Conservation (phyloP, 371 early-diverging fungal species). For the Capillidium heterosporum region DNA sequence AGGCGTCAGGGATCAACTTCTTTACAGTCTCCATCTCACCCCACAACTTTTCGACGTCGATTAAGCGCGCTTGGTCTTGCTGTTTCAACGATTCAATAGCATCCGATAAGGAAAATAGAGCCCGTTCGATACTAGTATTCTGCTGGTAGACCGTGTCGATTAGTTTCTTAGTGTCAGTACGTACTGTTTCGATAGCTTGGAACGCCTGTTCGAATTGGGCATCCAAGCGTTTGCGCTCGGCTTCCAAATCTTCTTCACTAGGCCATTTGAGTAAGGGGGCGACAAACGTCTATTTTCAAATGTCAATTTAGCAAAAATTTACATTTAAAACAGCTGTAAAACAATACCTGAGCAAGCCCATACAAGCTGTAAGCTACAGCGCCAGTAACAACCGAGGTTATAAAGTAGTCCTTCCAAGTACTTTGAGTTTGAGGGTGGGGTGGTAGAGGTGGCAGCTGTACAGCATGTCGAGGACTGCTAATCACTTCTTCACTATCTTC, state of each 20-base stretch:
- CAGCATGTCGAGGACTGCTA: background rate
- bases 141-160: slow-evolving; percentile 42
- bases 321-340: slow-evolving; percentile 6
- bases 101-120: slow-evolving; percentile 40
- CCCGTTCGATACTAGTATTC: slow-evolving; percentile 47
- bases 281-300: slow-evolving; percentile 34
- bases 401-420: slow-evolving; percentile 85
- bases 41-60: slow-evolving; percentile 48
- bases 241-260: slow-evolving; percentile 37
- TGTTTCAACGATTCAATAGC: slow-evolving; percentile 46
- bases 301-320: slow-evolving; percentile 5
- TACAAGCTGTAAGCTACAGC: slow-evolving; percentile 74
- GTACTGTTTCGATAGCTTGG: slow-evolving; percentile 47
- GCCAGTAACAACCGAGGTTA: slow-evolving; percentile 70
- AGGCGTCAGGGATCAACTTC: slow-evolving; percentile 56
- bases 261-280: slow-evolving; percentile 49
- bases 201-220: slow-evolving; percentile 52
- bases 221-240: slow-evolving; percentile 52
- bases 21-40: slow-evolving; percentile 60
- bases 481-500: too few relatives aligned
- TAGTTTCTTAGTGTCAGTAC: slow-evolving; percentile 28
- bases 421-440: slow-evolving; percentile 53
- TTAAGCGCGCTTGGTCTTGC: slow-evolving; percentile 45
- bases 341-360: slow-evolving; percentile 49
- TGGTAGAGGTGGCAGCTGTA: slow-evolving; percentile 17